Evolutionary conservation across 2,329 filamentous ascomycete genomes (phyloP).

Genomic region (Penicillium brevicompactum): DNA sequence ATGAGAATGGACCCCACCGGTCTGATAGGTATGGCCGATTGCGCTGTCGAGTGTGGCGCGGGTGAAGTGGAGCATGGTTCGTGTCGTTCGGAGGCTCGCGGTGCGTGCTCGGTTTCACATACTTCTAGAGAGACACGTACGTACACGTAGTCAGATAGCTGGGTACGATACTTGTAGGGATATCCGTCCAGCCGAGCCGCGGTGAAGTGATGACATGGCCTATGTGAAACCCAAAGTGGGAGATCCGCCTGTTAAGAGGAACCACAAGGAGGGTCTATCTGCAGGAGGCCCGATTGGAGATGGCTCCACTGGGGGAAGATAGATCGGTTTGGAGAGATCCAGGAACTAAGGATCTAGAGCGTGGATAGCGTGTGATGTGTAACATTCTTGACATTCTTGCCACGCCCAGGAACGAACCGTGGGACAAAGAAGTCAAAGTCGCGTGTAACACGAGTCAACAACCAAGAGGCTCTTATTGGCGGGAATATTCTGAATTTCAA

Average conservation of each 20-base stretch:
- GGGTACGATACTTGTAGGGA: no score
- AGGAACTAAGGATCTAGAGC: constrained; percentile 9
- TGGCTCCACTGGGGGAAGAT: constrained; percentile 17
- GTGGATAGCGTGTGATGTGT: constrained; percentile 25
- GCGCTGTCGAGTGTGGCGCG: not conserved
- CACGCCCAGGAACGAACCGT: constrained; percentile 9
- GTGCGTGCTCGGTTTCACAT: not conserved
- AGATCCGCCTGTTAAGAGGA: constrained; percentile 4
- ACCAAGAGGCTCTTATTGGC: not conserved
- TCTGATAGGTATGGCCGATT: not conserved
- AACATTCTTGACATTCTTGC: constrained; percentile 15
- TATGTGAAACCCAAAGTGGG: constrained; percentile 5
- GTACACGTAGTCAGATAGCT: not conserved
- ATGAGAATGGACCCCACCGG: not conserved
- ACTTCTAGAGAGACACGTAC: not conserved
- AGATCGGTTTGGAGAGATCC: constrained; percentile 25
- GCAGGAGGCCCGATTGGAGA: not conserved
- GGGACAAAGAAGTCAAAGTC: constrained; percentile 1
- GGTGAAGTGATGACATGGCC: constrained; percentile 12
- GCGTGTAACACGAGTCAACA: not conserved
- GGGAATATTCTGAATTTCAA: not conserved
- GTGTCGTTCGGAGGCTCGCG: not conserved
- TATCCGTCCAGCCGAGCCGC: not conserved
- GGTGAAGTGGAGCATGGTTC: constrained; percentile 1
- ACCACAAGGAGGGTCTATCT: not conserved